A percentile compares a stretch with the other conserved stretches of the same genome.
phyloP scores from a whole-genome alignment of 2,329 filamentous ascomycete genomes.

The Drechslerella coelobrocha region DNA sequence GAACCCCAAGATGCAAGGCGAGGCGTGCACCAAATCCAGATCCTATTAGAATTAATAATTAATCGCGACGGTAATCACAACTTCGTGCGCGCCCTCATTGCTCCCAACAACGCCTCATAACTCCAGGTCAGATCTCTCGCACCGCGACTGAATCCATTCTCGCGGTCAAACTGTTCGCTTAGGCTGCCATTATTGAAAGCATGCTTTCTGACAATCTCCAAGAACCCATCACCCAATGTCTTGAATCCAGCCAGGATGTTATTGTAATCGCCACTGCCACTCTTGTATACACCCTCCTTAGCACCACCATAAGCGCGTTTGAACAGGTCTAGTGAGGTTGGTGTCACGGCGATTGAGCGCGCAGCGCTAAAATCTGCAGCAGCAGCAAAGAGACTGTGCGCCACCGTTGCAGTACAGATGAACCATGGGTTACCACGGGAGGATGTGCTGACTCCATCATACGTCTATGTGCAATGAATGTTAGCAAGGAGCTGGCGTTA shows the following conservation, averaged over 20 bases:
- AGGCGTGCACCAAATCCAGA: too few relatives aligned
- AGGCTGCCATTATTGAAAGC: constrained; percentile 69
- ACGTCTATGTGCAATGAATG: constrained; percentile 69
- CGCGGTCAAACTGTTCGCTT: constrained; percentile 70
- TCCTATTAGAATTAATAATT: neutral
- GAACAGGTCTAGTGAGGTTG: constrained; percentile 75
- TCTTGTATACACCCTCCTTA: constrained; percentile 69
- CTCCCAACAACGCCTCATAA: constrained; percentile 73
- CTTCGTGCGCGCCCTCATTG: constrained; percentile 48
- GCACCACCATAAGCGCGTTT: constrained; percentile 67
- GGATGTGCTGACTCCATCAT: constrained; percentile 67
- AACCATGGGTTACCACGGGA: constrained; percentile 76
- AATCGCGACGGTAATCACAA: neutral
- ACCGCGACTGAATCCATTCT: constrained; percentile 59
- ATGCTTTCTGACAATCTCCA: constrained; percentile 62
- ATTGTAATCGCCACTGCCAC: constrained; percentile 64
- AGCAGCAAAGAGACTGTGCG: constrained; percentile 80
- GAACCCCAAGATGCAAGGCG: too few relatives aligned
- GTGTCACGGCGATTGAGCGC: constrained; percentile 70
- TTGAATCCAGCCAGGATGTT: constrained; percentile 68
- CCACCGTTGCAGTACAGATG: constrained; percentile 75
- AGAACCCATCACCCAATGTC: constrained; percentile 68
- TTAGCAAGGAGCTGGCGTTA: constrained; percentile 18
- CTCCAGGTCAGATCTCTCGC: constrained; percentile 76
- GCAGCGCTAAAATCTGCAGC: constrained; percentile 72